These are phyloP conservation scores for Raddia distichophylla DNA, from an alignment of 176 grass and related monocot species.

Conservation along the genomic window DNA sequence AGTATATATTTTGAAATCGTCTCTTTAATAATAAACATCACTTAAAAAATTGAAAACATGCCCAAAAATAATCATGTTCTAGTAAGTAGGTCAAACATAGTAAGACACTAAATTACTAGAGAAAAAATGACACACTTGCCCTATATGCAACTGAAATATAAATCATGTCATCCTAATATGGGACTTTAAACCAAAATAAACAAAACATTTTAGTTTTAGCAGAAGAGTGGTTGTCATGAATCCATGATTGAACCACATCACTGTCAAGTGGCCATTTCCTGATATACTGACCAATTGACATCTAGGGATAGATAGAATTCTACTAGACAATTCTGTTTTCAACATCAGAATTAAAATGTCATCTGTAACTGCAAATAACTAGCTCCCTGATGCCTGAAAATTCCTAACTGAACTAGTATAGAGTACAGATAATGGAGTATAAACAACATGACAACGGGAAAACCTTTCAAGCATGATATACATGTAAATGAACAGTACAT, in stretches of 20 bases:
- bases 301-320: neutral
- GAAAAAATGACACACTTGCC: neutral
- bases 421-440: too few relatives aligned
- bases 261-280: neutral
- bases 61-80: neutral
- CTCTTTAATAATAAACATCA: rapidly evolving
- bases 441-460: neutral
- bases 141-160: neutral
- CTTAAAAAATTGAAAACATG: neutral
- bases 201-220: neutral
- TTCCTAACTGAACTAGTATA: neutral
- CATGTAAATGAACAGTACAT: neutral
- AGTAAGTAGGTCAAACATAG: neutral
- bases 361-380: neutral
- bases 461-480: neutral
- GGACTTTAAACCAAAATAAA: neutral
- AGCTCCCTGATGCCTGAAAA: neutral
- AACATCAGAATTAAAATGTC: neutral
- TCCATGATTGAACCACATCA: neutral
- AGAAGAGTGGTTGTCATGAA: neutral
- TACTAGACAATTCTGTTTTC: neutral
- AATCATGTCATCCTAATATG: neutral
- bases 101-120: neutral
- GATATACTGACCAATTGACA: neutral
- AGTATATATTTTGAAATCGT: neutral